phyloP scores from a whole-genome alignment of 202 grass and related monocot species.

The Brachypodium distachyon region DNA sequence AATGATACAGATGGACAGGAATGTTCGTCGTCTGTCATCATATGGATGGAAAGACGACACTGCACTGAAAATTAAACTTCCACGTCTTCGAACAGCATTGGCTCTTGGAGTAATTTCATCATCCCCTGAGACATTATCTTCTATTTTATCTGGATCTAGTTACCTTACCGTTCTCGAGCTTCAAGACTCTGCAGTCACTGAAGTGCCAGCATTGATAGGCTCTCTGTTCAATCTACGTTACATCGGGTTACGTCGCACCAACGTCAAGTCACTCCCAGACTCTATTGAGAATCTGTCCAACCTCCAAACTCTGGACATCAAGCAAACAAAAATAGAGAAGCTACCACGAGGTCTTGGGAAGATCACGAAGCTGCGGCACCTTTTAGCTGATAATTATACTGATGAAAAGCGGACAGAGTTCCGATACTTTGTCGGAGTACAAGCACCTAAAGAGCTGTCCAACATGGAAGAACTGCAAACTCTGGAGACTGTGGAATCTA shows the following conservation, averaged over 20 bases:
- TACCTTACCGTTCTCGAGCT: conserved; percentile 30
- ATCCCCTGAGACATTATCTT: not conserved
- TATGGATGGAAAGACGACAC: not conserved
- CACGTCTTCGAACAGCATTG: conserved; percentile 23
- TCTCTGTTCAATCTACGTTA: conserved; percentile 48
- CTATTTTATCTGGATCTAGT: not conserved
- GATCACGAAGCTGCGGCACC: conserved; percentile 31
- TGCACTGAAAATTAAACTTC: not conserved
- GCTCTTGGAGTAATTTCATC: not conserved
- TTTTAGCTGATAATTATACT: conserved; percentile 7
- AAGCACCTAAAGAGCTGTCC: conserved; percentile 23
- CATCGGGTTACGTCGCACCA: conserved; percentile 36
- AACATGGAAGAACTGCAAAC: conserved; percentile 45
- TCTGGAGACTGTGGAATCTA: conserved; percentile 31
- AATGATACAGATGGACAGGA: not conserved
- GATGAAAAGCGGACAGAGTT: conserved; percentile 14
- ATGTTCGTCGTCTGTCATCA: conserved; percentile 25
- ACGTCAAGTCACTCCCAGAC: conserved; percentile 27
- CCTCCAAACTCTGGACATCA: conserved; percentile 40
- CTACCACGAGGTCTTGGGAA: conserved; percentile 21
- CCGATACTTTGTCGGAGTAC: not conserved
- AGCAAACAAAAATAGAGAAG: conserved; percentile 27
- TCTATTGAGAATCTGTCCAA: conserved; percentile 27
- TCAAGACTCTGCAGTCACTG: conserved; percentile 1
- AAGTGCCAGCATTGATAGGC: conserved; percentile 24